Evolutionary conservation across 768 basidiomycete species (phyloP).

Genomic region (Suillus variegatus): DNA sequence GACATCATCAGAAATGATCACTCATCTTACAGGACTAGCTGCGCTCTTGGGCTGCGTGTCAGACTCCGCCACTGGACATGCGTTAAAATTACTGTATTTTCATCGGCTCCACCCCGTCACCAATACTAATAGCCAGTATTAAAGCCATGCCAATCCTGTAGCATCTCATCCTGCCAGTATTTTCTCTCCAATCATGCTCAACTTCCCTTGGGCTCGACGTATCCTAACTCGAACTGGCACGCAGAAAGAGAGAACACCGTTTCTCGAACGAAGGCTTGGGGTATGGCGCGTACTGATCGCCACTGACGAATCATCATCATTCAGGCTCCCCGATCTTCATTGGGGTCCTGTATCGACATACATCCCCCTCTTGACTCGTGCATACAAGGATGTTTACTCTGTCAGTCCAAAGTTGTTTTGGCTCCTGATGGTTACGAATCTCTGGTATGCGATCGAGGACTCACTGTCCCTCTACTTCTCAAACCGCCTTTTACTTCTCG

Average conservation of each 20-base stretch:
- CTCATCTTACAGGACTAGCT: neutral
- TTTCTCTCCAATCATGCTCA: neutral
- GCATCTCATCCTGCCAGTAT: neutral
- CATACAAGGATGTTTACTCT: conserved; percentile 21
- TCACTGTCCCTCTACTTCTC: conserved; percentile 26
- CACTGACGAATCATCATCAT: conserved; percentile 10
- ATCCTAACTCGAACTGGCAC: neutral
- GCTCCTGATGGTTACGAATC: conserved; percentile 8
- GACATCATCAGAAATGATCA: neutral
- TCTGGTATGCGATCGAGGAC: conserved; percentile 22
- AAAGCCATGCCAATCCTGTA: neutral
- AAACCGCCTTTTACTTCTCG: conserved; percentile 22
- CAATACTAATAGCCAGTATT: neutral
- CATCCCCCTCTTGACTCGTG: conserved; percentile 17
- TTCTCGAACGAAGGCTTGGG: conserved; percentile 19
- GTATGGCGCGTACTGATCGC: conserved; percentile 26
- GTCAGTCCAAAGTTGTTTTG: conserved; percentile 24
- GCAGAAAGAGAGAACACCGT: conserved; percentile 1
- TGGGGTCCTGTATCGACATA: conserved; percentile 8
- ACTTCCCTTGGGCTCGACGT: neutral
- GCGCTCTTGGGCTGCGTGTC: neutral
- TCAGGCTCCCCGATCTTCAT: conserved; percentile 11
- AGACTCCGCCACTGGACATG: neutral
- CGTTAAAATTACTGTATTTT: neutral
- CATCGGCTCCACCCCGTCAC: neutral